Conservation (phyloP, 1,284 basidiomycete genomes). For the Chondrostereum purpureum region DNA sequence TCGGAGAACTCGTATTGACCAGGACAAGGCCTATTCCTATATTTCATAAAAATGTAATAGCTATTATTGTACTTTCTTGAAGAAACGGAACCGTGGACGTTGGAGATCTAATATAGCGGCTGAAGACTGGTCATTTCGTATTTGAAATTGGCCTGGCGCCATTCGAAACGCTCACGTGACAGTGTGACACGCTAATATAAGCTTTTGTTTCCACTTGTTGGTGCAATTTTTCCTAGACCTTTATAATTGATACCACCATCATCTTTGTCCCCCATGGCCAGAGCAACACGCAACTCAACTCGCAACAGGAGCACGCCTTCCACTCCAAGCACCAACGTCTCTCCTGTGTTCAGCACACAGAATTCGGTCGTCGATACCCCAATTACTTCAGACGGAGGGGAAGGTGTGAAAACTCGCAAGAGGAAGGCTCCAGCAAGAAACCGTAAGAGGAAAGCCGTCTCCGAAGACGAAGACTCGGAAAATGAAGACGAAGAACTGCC, state of each 20-base stretch:
- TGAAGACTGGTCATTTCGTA: not conserved
- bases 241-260: slow-evolving; percentile 8
- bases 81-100: not conserved
- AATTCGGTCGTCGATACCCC: slow-evolving; percentile 29
- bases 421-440: slow-evolving; percentile 11
- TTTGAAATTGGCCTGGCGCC: not conserved
- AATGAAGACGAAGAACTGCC: slow-evolving; percentile 3
- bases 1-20: too few species aligned
- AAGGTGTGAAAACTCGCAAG: slow-evolving; percentile 17
- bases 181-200: not conserved
- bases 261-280: slow-evolving; percentile 15
- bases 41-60: not conserved
- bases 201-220: not conserved
- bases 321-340: slow-evolving; percentile 26
- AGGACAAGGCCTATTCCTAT: not conserved
- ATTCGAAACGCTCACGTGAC: not conserved
- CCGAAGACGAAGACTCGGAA: slow-evolving; percentile 13
- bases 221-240: not conserved
- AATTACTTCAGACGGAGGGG: slow-evolving; percentile 28
- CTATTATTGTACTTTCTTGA: not conserved
- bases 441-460: slow-evolving; percentile 16
- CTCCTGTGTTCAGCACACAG: slow-evolving; percentile 40
- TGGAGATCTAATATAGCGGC: not conserved
- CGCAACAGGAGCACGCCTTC: slow-evolving; percentile 19
- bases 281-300: slow-evolving; percentile 14